Base-by-base conservation (phyloP, 352 stramenopile species). In the Pythium phragmitis region DNA sequence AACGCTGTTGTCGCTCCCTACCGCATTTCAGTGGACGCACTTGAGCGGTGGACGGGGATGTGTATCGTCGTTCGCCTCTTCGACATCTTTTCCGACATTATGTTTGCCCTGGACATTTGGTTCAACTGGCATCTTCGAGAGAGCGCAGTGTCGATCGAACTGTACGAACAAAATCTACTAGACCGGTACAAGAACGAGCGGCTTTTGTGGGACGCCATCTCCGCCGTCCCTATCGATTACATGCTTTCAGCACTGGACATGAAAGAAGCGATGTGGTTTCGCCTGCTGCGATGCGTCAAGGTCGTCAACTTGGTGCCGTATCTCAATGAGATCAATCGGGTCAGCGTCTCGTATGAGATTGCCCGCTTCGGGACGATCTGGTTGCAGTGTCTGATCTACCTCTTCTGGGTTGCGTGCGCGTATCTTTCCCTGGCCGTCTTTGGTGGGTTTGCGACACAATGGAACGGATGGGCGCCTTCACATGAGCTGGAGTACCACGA, bases 81-180 rank as follows among this genome's bases (percentile, higher is more conserved):
- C 21, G 76, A 87, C 23, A 56, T 82, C 2, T 54, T 70, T n/a
- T 75, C 69, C 46, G 73, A 77, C 21, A 6, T 72, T 3, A 26
- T 87, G 30, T 87, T 84, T 30, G 30, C 61, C 4, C 13, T 82
- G 7, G 77, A 87, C 43, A 64, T 87, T 23, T 87, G 76, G 76
- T 60, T 89, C 57, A 85, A 89, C 26, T 80, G 74, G 67, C 67
- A 71, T 28, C 62, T 89, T 7, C 69, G 73, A 45, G 70, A 84
- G 36, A 78, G 65, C 36, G 57, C 72, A 2, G 34, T 76, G 4
- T 80, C 80, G 11, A 73, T 80, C 21, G 80, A 89, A 45, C 63
- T 86, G 2, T 87, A 82, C 59, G 80, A 89, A 41, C 69, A 78
- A 43, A 73, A 81, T 17, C 57, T 82, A 1, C 67, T 58, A 4